Conservation (phyloP, 768 basidiomycete genomes). For the Mycena maculata region DNA sequence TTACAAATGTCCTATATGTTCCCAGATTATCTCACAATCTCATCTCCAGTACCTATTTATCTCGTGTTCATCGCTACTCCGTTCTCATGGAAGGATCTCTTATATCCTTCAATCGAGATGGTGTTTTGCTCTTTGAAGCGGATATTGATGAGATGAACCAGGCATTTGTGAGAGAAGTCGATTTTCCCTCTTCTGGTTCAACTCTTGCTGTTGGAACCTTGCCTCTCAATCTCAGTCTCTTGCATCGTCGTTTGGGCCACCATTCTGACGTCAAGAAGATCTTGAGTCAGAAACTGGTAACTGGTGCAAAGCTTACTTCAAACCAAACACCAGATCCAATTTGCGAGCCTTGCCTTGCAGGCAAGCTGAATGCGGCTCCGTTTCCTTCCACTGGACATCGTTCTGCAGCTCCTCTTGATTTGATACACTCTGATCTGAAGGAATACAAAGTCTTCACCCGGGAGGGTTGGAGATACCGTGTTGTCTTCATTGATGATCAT, state of each 20-base stretch:
- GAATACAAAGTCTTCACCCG: no score
- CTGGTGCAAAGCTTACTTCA: conserved; percentile 11
- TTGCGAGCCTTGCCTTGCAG: conserved; percentile 3
- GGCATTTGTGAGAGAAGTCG: conserved; percentile 17
- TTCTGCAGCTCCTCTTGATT: background rate
- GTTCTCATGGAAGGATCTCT: conserved; percentile 10
- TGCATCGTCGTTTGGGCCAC: no score
- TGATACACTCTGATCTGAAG: conserved; percentile 7
- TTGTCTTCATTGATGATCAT: conserved; percentile 2
- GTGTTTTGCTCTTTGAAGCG: conserved; percentile 15
- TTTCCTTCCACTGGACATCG: conserved; percentile 17
- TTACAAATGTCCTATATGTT: conserved; percentile 13
- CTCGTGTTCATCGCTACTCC: conserved; percentile 10
- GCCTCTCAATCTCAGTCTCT: conserved; percentile 14
- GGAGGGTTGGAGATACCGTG: conserved; percentile 11
- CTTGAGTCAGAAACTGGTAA: conserved; percentile 8
- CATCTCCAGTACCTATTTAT: conserved; percentile 14
- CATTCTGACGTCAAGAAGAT: conserved; percentile 6
- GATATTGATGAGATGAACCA: conserved; percentile 23
- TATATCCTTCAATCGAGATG: conserved; percentile 4
- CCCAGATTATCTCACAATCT: background rate
- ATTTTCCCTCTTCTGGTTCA: background rate
- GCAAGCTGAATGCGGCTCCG: conserved; percentile 14
- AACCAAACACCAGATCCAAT: background rate
- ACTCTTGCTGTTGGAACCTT: conserved; percentile 10